These are phyloP conservation scores for Usnea hakonensis DNA, from an alignment of 495 filamentous ascomycete species.

Conservation along the genomic window DNA sequence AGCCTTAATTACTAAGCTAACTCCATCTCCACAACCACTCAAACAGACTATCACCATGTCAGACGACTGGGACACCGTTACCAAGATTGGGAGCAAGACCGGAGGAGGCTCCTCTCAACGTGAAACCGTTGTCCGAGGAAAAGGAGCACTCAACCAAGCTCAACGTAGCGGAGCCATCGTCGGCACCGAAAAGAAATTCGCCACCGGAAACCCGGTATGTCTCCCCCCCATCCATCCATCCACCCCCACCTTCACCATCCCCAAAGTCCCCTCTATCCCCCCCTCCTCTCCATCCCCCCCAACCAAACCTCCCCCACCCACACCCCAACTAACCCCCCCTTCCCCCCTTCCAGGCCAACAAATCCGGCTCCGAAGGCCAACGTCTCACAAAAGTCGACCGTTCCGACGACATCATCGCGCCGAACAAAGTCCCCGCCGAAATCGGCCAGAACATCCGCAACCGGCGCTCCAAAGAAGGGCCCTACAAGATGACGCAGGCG, in stretches of 20 bases:
- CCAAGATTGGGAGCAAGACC: conserved; percentile 86
- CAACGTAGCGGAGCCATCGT: conserved; percentile 68
- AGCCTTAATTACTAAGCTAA: too few species aligned
- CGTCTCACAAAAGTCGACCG: conserved; percentile 97
- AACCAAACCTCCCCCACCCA: background rate
- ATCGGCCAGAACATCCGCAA: conserved; percentile 78
- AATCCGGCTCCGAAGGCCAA: conserved; percentile 71
- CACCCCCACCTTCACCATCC: background rate
- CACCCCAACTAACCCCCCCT: background rate
- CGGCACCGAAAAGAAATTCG: conserved; percentile 82
- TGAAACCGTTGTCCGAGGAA: conserved; percentile 82
- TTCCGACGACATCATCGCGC: conserved; percentile 93
- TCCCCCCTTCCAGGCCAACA: conserved; percentile 39
- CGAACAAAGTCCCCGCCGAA: conserved; percentile 72
- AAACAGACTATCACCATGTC: conserved; percentile 41
- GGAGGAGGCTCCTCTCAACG: conserved; percentile 55
- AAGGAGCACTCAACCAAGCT: conserved; percentile 83
- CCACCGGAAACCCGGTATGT: conserved; percentile 69
- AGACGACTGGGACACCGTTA: conserved; percentile 78
- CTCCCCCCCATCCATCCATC: background rate
- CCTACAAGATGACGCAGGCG: conserved; percentile 88
- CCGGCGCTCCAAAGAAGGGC: conserved; percentile 58
- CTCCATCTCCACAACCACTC: background rate
- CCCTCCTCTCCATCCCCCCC: too few species aligned
- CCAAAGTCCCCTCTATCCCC: too few species aligned